Evolutionary conservation across 164 flowering plant species (phyloP).

Genomic region (Protea cynaroides): DNA sequence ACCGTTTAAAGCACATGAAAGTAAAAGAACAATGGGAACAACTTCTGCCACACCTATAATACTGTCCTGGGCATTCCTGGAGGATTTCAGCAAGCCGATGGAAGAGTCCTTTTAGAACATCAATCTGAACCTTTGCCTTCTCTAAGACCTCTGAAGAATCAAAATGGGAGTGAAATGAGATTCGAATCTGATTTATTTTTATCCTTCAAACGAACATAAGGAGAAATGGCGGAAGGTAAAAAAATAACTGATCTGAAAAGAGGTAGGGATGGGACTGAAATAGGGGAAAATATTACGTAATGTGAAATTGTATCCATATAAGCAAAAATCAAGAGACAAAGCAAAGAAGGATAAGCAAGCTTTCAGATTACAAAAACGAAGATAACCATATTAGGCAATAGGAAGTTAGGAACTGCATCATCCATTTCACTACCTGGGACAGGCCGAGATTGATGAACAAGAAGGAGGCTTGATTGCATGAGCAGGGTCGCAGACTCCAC

Average conservation of each 20-base stretch:
- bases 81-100: constrained; percentile 54
- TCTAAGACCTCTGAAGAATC: constrained; percentile 56
- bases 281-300: too few relatives aligned
- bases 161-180: constrained; percentile 2
- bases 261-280: too few relatives aligned
- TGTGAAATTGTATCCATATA: too few relatives aligned
- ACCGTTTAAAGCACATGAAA: background rate
- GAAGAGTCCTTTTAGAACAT: constrained; percentile 43
- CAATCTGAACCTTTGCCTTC: constrained; percentile 56
- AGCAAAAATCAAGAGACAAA: background rate
- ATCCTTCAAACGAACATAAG: too few relatives aligned
- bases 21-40: background rate
- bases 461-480: constrained; percentile 68
- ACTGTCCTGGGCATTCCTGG: constrained; percentile 64
- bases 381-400: background rate
- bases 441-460: constrained; percentile 81
- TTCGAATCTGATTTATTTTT: too few relatives aligned
- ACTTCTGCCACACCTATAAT: constrained; percentile 54
- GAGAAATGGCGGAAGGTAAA: too few relatives aligned
- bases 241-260: too few relatives aligned
- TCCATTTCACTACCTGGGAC: constrained; percentile 43
- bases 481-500: constrained; percentile 65
- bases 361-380: too few relatives aligned
- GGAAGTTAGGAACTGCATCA: background rate
- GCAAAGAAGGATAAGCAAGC: background rate